phyloP scores from a whole-genome alignment of 148 eudicot species.

The Heliosperma pusillum region DNA sequence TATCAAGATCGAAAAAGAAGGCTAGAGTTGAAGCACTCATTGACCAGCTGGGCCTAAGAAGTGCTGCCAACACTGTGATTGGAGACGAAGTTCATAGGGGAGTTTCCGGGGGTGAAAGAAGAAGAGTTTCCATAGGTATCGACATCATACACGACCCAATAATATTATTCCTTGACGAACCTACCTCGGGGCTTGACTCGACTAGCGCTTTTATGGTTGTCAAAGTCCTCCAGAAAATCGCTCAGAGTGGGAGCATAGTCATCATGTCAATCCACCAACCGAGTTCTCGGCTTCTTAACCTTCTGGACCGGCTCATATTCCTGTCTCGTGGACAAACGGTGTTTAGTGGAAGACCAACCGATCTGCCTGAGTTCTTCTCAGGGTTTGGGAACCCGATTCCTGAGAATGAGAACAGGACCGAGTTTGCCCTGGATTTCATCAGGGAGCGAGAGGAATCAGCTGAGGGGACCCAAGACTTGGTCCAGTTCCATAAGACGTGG shows the following conservation, averaged over 20 bases:
- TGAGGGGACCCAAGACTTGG: constrained; percentile 42
- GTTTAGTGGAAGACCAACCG: constrained; percentile 46
- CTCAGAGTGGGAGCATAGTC: constrained; percentile 81
- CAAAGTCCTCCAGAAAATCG: constrained; percentile 67
- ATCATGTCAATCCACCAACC: constrained; percentile 84
- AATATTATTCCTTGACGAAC: constrained; percentile 83
- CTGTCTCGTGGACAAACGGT: constrained; percentile 76
- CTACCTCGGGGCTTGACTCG: constrained; percentile 88
- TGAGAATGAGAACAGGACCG: constrained; percentile 53
- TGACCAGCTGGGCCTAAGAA: constrained; percentile 64
- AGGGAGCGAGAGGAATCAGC: constrained; percentile 60
- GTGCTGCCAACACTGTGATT: constrained; percentile 70
- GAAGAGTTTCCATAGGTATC: constrained; percentile 76
- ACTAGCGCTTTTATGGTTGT: constrained; percentile 89
- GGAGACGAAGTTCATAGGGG: constrained; percentile 93
- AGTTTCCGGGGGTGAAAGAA: constrained; percentile 82
- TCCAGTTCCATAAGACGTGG: constrained; percentile 59
- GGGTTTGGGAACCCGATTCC: constrained; percentile 67
- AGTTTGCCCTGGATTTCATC: constrained; percentile 72
- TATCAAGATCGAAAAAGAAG: constrained; percentile 57
- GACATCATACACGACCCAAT: constrained; percentile 88
- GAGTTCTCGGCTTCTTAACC: constrained; percentile 51
- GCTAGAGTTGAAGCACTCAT: constrained; percentile 69
- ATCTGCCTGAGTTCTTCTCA: constrained; percentile 46
- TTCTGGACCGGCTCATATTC: constrained; percentile 55